Conservation (phyloP, 805 yeast genomes). For the Schwanniomyces vanrijiae region DNA sequence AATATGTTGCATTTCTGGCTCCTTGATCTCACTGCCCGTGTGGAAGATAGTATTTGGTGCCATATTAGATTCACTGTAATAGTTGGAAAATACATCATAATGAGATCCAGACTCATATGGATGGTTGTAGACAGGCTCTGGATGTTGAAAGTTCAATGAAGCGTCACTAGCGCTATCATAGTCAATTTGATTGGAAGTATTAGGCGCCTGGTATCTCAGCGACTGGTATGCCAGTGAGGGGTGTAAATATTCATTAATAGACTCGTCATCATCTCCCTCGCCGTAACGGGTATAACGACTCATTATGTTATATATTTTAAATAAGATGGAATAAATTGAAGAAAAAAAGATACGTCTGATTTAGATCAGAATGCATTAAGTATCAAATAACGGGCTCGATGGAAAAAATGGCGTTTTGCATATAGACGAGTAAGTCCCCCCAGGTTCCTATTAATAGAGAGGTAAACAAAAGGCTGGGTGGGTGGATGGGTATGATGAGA, state of each 20-base stretch:
- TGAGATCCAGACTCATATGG: slow-evolving; percentile 8
- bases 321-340: neutral
- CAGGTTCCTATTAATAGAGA: neutral
- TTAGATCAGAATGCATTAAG: neutral
- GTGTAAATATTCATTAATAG: slow-evolving; percentile 6
- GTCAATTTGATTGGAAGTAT: neutral
- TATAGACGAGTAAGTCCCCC: neutral
- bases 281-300: slow-evolving; percentile 1
- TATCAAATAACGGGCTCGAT: neutral
- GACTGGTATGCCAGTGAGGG: neutral
- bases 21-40: slow-evolving; percentile 17
- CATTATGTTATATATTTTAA: neutral
- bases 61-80: slow-evolving; percentile 18
- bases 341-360: neutral
- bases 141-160: slow-evolving; percentile 29
- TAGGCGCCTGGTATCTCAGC: neutral
- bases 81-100: slow-evolving; percentile 20
- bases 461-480: slow-evolving; percentile 1
- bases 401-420: neutral
- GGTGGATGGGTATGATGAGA: neutral
- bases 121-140: slow-evolving; percentile 21
- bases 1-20: slow-evolving; percentile 16
- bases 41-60: slow-evolving; percentile 28
- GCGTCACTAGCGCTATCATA: slow-evolving; percentile 10
- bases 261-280: slow-evolving; percentile 3